Percentiles rank a stretch among this genome's conserved stretches.
Evolutionary conservation across 306 rosid genomes (phyloP).

Genomic region (Lathyrus sativus): DNA sequence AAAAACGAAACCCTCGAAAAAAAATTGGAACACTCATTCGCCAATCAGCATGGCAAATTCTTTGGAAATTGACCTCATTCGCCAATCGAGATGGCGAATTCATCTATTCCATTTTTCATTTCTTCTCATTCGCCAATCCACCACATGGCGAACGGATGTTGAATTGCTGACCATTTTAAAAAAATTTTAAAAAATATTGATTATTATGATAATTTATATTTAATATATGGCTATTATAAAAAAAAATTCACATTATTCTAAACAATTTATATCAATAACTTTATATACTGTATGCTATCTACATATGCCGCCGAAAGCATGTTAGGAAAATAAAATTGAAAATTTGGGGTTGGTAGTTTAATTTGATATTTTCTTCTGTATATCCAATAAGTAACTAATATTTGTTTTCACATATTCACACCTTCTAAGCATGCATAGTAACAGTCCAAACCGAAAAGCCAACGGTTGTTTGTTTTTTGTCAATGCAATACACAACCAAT

Average conservation of each 20-base stretch:
- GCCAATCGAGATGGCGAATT: too few species aligned
- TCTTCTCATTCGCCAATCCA: too few species aligned
- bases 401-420: constrained; percentile 17
- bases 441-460: constrained; percentile 37
- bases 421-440: constrained; percentile 30
- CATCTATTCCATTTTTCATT: too few species aligned
- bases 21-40: too few species aligned
- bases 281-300: background rate
- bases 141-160: too few species aligned
- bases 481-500: constrained; percentile 36
- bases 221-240: too few species aligned
- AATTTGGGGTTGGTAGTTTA: constrained; percentile 3
- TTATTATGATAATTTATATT: too few species aligned
- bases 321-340: background rate
- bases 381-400: background rate
- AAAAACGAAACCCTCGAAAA: too few species aligned
- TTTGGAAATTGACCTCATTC: too few species aligned
- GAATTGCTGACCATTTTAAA: too few species aligned
- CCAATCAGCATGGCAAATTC: too few species aligned
- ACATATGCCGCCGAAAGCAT: constrained; percentile 18
- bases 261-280: background rate
- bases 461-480: constrained; percentile 22
- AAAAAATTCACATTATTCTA: background rate
- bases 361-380: background rate
- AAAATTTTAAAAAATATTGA: too few species aligned